Conservation (phyloP, 2,329 filamentous ascomycete genomes). For the Eutypella sp. region DNA sequence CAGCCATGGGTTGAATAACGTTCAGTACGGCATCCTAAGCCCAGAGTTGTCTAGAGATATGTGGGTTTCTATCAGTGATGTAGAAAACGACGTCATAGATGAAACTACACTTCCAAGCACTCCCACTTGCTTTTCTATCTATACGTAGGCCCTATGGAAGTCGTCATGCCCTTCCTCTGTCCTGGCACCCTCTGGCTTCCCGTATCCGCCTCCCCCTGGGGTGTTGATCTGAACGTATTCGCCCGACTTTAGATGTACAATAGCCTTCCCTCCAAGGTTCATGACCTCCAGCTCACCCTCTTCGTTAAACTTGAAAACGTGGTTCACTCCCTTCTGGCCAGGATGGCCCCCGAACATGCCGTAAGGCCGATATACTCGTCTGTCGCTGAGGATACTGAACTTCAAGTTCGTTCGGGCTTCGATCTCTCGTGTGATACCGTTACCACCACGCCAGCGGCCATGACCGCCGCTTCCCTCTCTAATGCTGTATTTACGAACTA, state of each 20-base stretch:
- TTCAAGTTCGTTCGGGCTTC: background rate
- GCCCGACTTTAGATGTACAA: slow-evolving; percentile 25
- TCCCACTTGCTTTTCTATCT: no score
- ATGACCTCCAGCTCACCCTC: slow-evolving; percentile 22
- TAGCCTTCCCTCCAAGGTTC: slow-evolving; percentile 27
- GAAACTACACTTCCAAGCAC: no score
- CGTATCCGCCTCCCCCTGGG: slow-evolving; percentile 29
- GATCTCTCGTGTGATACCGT: background rate
- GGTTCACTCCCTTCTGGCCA: slow-evolving; percentile 29
- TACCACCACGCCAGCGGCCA: background rate
- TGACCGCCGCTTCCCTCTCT: background rate
- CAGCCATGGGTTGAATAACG: no score
- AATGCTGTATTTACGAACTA: background rate
- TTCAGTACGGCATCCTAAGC: no score
- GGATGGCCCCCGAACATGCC: slow-evolving; percentile 18
- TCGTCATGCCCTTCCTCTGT: no score
- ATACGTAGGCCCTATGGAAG: no score
- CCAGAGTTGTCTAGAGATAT: no score
- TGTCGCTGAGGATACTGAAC: background rate
- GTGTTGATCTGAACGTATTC: slow-evolving; percentile 32
- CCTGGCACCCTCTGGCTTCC: slow-evolving; percentile 5
- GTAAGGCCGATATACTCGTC: background rate
- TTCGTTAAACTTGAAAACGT: slow-evolving; percentile 23
- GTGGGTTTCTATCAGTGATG: no score
- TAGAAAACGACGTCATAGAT: no score